Evolutionary conservation across 2,329 filamentous ascomycete genomes (phyloP).

Genomic region (Xylaria sp.): DNA sequence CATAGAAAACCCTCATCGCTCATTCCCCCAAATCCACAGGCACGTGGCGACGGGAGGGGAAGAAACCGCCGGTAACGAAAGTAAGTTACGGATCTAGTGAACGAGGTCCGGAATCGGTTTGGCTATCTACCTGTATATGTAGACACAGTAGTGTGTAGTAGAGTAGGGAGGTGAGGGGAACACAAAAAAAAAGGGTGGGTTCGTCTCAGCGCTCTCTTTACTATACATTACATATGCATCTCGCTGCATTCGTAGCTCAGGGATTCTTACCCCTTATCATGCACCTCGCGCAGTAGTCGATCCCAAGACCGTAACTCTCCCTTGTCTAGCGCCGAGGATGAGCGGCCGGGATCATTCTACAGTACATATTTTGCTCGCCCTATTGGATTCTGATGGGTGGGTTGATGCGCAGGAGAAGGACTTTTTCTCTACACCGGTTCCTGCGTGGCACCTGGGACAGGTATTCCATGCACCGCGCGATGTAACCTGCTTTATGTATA

Average conservation of each 20-base stretch:
- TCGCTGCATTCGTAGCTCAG: conserved; percentile 13
- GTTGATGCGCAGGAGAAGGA: neutral
- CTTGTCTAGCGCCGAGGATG: conserved; percentile 29
- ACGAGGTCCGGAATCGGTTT: too few relatives aligned
- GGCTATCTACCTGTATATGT: too few relatives aligned
- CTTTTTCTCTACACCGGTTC: neutral
- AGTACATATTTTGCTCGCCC: neutral
- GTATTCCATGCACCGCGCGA: neutral
- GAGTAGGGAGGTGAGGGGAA: neutral
- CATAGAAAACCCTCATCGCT: neutral
- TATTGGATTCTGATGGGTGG: neutral
- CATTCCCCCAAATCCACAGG: neutral
- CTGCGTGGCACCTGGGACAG: neutral
- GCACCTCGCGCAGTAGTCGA: conserved; percentile 32
- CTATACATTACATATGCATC: conserved; percentile 25
- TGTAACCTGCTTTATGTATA: neutral
- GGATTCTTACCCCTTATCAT: conserved; percentile 31
- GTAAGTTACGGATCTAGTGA: neutral
- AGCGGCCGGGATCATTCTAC: conserved; percentile 20
- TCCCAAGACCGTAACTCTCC: conserved; percentile 25
- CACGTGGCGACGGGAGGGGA: conserved; percentile 3
- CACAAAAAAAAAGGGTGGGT: neutral
- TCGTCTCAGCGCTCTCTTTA: conserved; percentile 10
- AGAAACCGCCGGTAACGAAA: neutral
- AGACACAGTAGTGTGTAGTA: too few relatives aligned